Percentiles rank a stretch among this genome's conserved stretches.
These are phyloP conservation scores for Sordariomycetes sp. DNA, from an alignment of 2,329 filamentous ascomycete genomes.

Conservation along the genomic window DNA sequence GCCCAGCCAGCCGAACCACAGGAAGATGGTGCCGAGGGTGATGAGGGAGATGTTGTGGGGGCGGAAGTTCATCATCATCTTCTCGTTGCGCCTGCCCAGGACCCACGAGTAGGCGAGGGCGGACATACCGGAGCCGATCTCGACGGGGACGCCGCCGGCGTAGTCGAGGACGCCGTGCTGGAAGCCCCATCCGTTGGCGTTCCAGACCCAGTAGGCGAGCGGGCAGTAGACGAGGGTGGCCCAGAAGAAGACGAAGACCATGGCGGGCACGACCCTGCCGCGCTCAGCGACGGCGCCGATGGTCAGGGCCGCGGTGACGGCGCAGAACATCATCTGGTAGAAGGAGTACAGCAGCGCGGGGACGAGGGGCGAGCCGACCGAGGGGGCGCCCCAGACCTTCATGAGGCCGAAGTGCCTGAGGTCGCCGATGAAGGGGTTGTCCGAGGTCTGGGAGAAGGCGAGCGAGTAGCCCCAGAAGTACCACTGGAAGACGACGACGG, in stretches of 20 bases:
- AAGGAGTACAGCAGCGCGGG: conserved; percentile 89
- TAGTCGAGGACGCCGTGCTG: conserved; percentile 92
- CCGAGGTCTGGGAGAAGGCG: conserved; percentile 74
- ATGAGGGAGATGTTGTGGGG: conserved; percentile 98
- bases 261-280: conserved; percentile 81
- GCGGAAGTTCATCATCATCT: conserved; percentile 99
- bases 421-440: conserved; percentile 87
- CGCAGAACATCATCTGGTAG: conserved; percentile 98
- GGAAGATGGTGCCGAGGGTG: conserved; percentile 85
- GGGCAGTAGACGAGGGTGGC: conserved; percentile 97
- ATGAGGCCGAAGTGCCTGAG: conserved; percentile 81
- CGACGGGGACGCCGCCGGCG: conserved; percentile 91
- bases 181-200: conserved; percentile 85
- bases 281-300: conserved; percentile 90
- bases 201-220: conserved; percentile 95
- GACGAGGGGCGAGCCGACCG: conserved; percentile 78
- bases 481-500: conserved; percentile 94
- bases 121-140: conserved; percentile 89
- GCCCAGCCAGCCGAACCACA: conserved; percentile 98
- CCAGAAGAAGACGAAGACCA: conserved; percentile 96
- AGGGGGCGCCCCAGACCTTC: conserved; percentile 76
- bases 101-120: conserved; percentile 94
- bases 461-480: conserved; percentile 99
- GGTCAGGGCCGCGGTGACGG: conserved; percentile 82
- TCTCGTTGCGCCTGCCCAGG: conserved; percentile 91